Conservation (phyloP, 2,329 filamentous ascomycete species). For the Trichoderma atrobrunneum region DNA sequence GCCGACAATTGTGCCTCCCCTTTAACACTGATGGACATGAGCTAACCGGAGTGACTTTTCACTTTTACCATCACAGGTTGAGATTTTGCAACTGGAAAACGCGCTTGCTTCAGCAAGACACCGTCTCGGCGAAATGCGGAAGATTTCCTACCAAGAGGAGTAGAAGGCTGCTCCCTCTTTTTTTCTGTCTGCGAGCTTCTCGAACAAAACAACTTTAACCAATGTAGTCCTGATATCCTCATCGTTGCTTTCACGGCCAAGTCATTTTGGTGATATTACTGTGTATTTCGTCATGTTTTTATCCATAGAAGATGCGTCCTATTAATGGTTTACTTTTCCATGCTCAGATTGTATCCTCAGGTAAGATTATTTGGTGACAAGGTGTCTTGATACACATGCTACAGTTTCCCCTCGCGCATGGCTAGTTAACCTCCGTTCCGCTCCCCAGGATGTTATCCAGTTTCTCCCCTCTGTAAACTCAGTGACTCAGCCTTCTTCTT, state of each 20-base stretch:
- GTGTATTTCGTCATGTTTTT: neutral
- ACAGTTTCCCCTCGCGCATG: neutral
- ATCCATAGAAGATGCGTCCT: neutral
- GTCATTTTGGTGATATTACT: neutral
- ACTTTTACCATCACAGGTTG: constrained; percentile 60
- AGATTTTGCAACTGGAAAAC: constrained; percentile 95
- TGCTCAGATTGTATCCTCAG: neutral
- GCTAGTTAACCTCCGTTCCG: neutral
- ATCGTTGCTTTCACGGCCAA: neutral
- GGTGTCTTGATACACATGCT: neutral
- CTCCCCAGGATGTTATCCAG: neutral
- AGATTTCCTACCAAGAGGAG: constrained; percentile 89
- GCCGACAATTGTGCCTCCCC: constrained; percentile 20
- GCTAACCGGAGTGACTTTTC: neutral
- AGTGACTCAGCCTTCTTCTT: constrained; percentile 39
- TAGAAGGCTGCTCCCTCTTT: constrained; percentile 27
- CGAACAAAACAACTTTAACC: neutral
- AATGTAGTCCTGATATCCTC: neutral
- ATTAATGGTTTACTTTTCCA: neutral
- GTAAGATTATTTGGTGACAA: neutral
- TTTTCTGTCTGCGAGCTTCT: neutral
- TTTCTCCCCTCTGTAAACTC: constrained; percentile 24
- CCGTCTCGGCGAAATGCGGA: constrained; percentile 93
- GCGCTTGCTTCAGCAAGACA: constrained; percentile 73
- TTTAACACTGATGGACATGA: neutral